Conservation (phyloP, 1,139 yeast species). For the Saccharomyces hybrid region DNA sequence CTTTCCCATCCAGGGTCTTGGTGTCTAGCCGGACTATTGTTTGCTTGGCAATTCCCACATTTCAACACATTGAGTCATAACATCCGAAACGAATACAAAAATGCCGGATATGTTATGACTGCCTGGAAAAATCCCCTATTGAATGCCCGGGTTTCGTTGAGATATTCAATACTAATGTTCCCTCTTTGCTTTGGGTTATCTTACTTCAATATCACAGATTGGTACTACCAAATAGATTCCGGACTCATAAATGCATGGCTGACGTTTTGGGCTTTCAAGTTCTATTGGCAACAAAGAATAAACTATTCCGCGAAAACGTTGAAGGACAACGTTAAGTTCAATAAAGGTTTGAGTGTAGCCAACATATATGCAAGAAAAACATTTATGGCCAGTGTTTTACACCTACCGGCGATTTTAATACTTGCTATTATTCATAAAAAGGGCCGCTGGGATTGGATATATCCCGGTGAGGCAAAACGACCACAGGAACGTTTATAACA, state of each 20-base stretch:
- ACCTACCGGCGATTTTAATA: constrained; percentile 80
- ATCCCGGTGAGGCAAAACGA: constrained; percentile 9
- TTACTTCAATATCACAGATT: constrained; percentile 76
- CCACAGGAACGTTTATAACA: neutral
- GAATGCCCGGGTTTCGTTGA: constrained; percentile 86
- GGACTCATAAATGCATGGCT: constrained; percentile 81
- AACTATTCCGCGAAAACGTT: constrained; percentile 41
- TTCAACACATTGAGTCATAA: constrained; percentile 88
- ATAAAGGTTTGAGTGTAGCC: constrained; percentile 52
- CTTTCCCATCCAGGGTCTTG: constrained; percentile 86
- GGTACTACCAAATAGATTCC: constrained; percentile 73
- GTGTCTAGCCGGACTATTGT: constrained; percentile 82
- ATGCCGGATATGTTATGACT: constrained; percentile 95
- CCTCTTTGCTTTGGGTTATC: constrained; percentile 83
- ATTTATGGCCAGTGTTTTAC: constrained; percentile 94
- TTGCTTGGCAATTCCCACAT: constrained; percentile 99
- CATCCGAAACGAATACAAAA: constrained; percentile 77
- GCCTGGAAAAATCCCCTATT: constrained; percentile 87
- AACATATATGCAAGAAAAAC: constrained; percentile 68
- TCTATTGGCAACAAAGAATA: constrained; percentile 69
- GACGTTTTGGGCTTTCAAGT: constrained; percentile 67
- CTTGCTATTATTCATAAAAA: constrained; percentile 92
- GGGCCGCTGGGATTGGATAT: constrained; percentile 87
- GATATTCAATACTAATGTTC: constrained; percentile 85
- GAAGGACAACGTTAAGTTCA: constrained; percentile 37